Evolutionary conservation across 2,329 filamentous ascomycete species (phyloP).

Genomic region (Uncinocarpus reesii): DNA sequence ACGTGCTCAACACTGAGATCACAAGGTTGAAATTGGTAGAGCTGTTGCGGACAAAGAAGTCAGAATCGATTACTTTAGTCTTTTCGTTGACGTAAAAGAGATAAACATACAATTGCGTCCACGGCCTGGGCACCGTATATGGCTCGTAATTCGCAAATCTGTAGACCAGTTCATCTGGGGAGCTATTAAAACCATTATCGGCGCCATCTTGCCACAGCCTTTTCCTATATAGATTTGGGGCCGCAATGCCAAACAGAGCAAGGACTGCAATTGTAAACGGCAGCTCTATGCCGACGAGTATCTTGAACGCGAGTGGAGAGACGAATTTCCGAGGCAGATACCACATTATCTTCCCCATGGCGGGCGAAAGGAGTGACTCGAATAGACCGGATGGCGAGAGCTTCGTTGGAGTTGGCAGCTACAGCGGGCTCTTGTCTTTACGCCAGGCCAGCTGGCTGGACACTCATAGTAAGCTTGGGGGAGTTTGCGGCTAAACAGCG

Average conservation of each 20-base stretch:
- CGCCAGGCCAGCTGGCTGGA: conserved; percentile 15
- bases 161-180: conserved; percentile 47
- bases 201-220: conserved; percentile 53
- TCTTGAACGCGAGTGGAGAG: conserved; percentile 42
- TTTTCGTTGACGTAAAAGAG: conserved; percentile 5
- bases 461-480: too few relatives aligned
- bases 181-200: conserved; percentile 53
- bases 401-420: background rate
- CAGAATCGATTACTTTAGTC: background rate
- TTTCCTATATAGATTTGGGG: conserved; percentile 51
- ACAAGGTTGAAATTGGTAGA: conserved; percentile 53
- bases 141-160: conserved; percentile 49
- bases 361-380: background rate
- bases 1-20: conserved; percentile 50
- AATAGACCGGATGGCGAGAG: background rate
- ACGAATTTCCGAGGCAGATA: conserved; percentile 46
- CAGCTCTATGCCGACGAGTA: conserved; percentile 46
- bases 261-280: conserved; percentile 48
- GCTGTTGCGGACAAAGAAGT: conserved; percentile 28
- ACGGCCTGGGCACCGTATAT: conserved; percentile 46
- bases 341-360: conserved; percentile 15
- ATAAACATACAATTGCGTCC: conserved; percentile 47
- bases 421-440: conserved; percentile 3
- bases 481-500: background rate
- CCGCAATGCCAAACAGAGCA: conserved; percentile 52